phyloP scores from a whole-genome alignment of 805 yeast species.

The Torulaspora franciscae region DNA sequence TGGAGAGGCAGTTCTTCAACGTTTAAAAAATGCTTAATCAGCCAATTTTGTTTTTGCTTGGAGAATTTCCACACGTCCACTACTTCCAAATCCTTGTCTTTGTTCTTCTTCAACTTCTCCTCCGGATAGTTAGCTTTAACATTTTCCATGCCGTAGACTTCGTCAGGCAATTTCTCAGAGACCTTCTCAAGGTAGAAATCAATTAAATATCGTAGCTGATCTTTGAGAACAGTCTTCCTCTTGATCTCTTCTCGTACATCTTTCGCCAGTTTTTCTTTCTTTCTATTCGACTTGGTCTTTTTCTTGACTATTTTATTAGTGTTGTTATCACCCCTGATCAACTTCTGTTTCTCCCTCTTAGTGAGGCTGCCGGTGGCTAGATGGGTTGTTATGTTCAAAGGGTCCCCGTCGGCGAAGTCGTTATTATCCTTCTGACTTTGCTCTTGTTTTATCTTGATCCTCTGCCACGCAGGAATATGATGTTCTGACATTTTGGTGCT shows the following conservation, averaged over 20 bases:
- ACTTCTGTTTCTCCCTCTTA: constrained; percentile 30
- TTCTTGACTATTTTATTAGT: constrained; percentile 18
- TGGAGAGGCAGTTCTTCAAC: constrained; percentile 27
- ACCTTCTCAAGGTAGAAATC: constrained; percentile 31
- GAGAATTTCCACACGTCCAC: constrained; percentile 37
- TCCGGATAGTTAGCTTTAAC: constrained; percentile 22
- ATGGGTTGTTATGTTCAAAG: constrained; percentile 36
- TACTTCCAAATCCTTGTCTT: constrained; percentile 15
- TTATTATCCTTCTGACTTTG: constrained; percentile 3
- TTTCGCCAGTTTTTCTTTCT: constrained; percentile 29
- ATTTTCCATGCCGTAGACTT: constrained; percentile 19
- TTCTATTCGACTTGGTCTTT: constrained; percentile 15
- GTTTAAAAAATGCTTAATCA: constrained; percentile 32
- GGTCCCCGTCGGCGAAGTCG: constrained; percentile 25
- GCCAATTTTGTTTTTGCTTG: constrained; percentile 37
- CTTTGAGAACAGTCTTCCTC: constrained; percentile 26
- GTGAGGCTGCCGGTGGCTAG: constrained; percentile 33
- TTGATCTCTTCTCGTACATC: constrained; percentile 24
- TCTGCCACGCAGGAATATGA: constrained; percentile 37
- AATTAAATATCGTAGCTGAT: constrained; percentile 34
- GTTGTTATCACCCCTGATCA: constrained; percentile 25
- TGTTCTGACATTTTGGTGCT: constrained; percentile 7
- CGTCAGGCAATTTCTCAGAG: constrained; percentile 25
- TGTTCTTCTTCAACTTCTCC: constrained; percentile 7
- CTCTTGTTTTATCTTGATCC: constrained; percentile 25